Base-by-base conservation (phyloP, 495 filamentous ascomycete genomes). In the Tirmania nivea region DNA sequence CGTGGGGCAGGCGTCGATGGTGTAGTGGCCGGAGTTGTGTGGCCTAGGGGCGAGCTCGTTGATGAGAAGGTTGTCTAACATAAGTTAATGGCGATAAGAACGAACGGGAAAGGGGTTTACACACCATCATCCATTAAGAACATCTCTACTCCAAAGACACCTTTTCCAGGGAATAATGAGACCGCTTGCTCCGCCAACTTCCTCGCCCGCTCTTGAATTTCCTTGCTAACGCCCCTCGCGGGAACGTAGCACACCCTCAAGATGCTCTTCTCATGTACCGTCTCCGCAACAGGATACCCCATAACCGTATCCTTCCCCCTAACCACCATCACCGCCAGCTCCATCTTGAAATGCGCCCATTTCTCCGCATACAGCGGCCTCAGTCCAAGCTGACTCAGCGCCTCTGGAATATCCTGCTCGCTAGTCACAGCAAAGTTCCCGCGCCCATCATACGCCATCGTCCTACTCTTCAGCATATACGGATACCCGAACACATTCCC, bases 11-110 rank as follows among this genome's bases (percentile, higher is more conserved):
- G 84, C 84, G 72, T 97, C 90, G 60, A 97, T 97, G 19, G 86
- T 95, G 69, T 90, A 92, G 68, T 97, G 90, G 12, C 90, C 90
- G 1, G 86, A 93, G 68, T 96, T 97, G 69, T 97, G 90, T 45
- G 88, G 86, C 10, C 90, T 78, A 48, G 86, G 86, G n/a, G 90
- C 90, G 51, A 95, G 82, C 68, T 97, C 90, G 66, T 93, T 94
- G 53, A 97, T 73, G 56, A 93, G 68, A 3, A 93, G 72, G 1
- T 64, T 67, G 10, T 67, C 75, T 74, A 58, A 3, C 25, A 31
- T 31, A 31, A 31, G 25, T 31, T 31, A 47, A 39, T 45, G 52
- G 20, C 19, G 10, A 5, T 17, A 50, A 7, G 48, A 11, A 45
- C 25, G 10, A 4, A 17, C 17, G 12, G 36, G n/a, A 10, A 31